Conservation (phyloP, 2,329 filamentous ascomycete species). For the Fusarium luffae region DNA sequence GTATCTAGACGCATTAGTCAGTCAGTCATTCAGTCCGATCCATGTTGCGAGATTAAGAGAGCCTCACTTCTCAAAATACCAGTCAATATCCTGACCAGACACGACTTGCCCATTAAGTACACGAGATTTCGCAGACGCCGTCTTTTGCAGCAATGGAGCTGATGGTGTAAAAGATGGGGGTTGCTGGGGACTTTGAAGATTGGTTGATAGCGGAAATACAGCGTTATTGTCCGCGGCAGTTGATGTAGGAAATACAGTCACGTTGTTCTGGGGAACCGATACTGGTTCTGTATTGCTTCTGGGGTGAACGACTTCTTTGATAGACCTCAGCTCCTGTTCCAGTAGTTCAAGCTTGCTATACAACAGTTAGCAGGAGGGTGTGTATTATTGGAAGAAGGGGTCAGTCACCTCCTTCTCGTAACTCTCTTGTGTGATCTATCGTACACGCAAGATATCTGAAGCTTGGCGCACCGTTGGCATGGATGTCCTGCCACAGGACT, state of each 20-base stretch:
- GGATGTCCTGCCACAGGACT: conserved; percentile 53
- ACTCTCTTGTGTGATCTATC: conserved; percentile 61
- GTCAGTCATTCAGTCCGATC: neutral
- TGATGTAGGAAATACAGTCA: conserved; percentile 37
- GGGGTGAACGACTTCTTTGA: conserved; percentile 62
- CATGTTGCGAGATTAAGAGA: neutral
- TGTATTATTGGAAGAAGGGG: neutral
- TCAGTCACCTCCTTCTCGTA: conserved; percentile 56
- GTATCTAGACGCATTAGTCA: conserved; percentile 53
- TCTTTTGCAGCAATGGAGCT: conserved; percentile 30
- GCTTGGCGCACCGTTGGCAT: conserved; percentile 59
- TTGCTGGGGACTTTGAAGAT: conserved; percentile 9
- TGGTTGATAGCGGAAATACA: conserved; percentile 15
- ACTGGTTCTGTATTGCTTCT: conserved; percentile 37
- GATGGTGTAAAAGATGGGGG: conserved; percentile 9
- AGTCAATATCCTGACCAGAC: conserved; percentile 64
- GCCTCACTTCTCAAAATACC: conserved; percentile 64
- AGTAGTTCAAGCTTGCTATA: conserved; percentile 65
- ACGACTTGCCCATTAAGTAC: conserved; percentile 61
- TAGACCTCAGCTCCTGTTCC: conserved; percentile 64
- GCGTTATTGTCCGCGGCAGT: conserved; percentile 18
- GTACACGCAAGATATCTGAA: conserved; percentile 57
- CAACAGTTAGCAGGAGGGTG: conserved; percentile 10
- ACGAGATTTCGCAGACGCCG: conserved; percentile 53
- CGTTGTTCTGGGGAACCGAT: conserved; percentile 45